These are phyloP conservation scores for Ormosia emarginata DNA, from an alignment of 306 rosid species.

Conservation along the genomic window DNA sequence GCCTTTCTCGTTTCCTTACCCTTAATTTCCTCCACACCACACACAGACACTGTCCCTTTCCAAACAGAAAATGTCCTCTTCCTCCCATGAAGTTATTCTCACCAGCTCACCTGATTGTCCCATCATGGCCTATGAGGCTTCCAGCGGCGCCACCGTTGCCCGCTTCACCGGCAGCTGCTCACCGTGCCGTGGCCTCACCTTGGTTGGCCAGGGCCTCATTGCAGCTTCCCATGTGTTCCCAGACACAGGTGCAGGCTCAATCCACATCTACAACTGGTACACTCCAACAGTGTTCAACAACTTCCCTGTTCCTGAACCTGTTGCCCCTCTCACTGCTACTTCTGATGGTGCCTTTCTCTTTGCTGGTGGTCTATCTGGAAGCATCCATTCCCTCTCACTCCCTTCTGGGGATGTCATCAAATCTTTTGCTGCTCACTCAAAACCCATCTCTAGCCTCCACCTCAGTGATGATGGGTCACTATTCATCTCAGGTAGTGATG, in stretches of 20 bases:
- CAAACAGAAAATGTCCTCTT: slow-evolving; percentile 36
- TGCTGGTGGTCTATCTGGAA: slow-evolving; percentile 72
- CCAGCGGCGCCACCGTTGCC: slow-evolving; percentile 35
- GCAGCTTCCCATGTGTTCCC: slow-evolving; percentile 60
- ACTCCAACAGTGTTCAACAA: slow-evolving; percentile 38
- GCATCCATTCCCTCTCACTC: slow-evolving; percentile 38
- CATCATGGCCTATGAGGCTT: slow-evolving; percentile 46
- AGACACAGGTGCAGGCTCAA: slow-evolving; percentile 48
- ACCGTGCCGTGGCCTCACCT: slow-evolving; percentile 45
- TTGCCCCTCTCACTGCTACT: slow-evolving; percentile 57
- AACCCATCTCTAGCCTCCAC: slow-evolving; percentile 49
- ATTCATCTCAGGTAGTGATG: slow-evolving; percentile 62
- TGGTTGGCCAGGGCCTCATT: slow-evolving; percentile 33
- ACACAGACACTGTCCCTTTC: neutral
- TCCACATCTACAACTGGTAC: slow-evolving; percentile 68
- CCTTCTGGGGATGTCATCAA: slow-evolving; percentile 52
- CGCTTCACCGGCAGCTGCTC: slow-evolving; percentile 46
- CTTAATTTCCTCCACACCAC: neutral
- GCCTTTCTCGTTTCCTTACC: slow-evolving; percentile 22
- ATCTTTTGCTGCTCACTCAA: slow-evolving; percentile 37
- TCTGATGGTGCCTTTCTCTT: slow-evolving; percentile 47
- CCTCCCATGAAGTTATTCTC: slow-evolving; percentile 50
- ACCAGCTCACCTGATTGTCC: slow-evolving; percentile 62
- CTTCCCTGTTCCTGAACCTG: slow-evolving; percentile 54
- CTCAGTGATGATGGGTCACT: slow-evolving; percentile 61